Base-by-base conservation (phyloP, 2,329 filamentous ascomycete species). In the Metarhizium rileyi region DNA sequence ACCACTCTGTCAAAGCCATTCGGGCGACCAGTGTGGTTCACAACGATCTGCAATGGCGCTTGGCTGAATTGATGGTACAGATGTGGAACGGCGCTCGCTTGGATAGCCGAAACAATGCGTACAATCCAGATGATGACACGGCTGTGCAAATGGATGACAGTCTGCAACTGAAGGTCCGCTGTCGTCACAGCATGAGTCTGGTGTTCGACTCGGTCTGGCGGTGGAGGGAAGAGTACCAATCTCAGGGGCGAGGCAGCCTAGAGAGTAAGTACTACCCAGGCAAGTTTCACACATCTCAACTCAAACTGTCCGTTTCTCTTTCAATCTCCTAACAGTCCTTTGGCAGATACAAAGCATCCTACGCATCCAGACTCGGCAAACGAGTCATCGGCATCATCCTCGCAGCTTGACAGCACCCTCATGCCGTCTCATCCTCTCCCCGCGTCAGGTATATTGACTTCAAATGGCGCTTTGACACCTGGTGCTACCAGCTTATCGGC, bases 131-230 rank as follows among this genome's bases (percentile, higher is more conserved):
- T 48, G 77, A 80, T 52, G 65, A 71, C 40, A 63, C 68, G 2
- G 69, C 75, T 18, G 68, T 72, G 41, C 66, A 73, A 35, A 72
- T 84, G 40, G 85, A 90, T 58, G 83, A 87, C 57, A 85, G 77
- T 53, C 70, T 91, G 41, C 84, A 90, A 62, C 76, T 93, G 45
- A 88, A 89, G 61, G 85, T 91, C n/a, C 80, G 87, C 46, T 90
- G 86, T 58, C 76, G 87, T 23, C 87, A 89, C 73, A 90, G 86
- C 65, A 88, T 91, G 82, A 90, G 85, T 63, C 76, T 90, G 14
- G 82, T 93, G 2, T 91, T 87, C 60, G 87, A 93, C 66, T 87
- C 84, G 12, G 86, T 90, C 46, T 91, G 87, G 87, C 78, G 87
- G 54, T 93, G 87, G 87, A 78, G 87, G 57, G 84, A 88, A 62